Conservation (phyloP, 148 eudicot species). For the Nepenthes mirabilis region DNA sequence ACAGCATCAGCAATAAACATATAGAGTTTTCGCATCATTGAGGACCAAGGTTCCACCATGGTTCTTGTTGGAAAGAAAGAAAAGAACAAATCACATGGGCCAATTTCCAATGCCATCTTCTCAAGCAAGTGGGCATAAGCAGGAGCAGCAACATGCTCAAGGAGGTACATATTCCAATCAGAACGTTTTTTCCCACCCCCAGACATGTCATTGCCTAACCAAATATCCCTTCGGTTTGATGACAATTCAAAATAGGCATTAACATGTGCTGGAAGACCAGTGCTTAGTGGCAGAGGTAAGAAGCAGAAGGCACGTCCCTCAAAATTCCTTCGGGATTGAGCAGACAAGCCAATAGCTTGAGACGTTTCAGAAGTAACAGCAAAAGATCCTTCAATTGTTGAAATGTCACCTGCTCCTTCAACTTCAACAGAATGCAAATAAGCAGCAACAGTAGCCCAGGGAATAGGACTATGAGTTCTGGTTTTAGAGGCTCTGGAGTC, state of each 20-base stretch:
- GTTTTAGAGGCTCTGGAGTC: conserved; percentile 27
- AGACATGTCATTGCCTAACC: conserved; percentile 99
- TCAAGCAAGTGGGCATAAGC: conserved; percentile 92
- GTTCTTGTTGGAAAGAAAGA: conserved; percentile 70
- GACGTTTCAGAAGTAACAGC: conserved; percentile 18
- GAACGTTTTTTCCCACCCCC: conserved; percentile 97
- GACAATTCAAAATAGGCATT: conserved; percentile 95
- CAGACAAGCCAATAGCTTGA: conserved; percentile 20
- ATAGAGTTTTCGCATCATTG: conserved; percentile 74
- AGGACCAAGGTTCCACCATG: conserved; percentile 85
- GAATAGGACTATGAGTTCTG: conserved; percentile 46
- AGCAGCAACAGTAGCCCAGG: conserved; percentile 96
- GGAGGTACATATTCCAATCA: conserved; percentile 90
- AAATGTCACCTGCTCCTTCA: conserved; percentile 20
- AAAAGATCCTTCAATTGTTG: conserved; percentile 19
- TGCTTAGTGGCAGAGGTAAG: conserved; percentile 82
- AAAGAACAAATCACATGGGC: conserved; percentile 66
- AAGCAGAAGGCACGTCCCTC: conserved; percentile 99
- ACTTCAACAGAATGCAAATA: conserved; percentile 37
- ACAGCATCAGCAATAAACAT: conserved; percentile 66
- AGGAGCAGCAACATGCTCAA: conserved; percentile 90
- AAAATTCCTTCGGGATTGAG: conserved; percentile 29
- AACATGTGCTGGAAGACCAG: conserved; percentile 87
- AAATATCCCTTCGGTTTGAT: conserved; percentile 95
- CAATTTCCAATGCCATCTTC: conserved; percentile 68